A percentile compares a stretch with the other conserved stretches of the same genome.
phyloP scores from a whole-genome alignment of 1,284 basidiomycete species.

The Vanrija pseudolonga region DNA sequence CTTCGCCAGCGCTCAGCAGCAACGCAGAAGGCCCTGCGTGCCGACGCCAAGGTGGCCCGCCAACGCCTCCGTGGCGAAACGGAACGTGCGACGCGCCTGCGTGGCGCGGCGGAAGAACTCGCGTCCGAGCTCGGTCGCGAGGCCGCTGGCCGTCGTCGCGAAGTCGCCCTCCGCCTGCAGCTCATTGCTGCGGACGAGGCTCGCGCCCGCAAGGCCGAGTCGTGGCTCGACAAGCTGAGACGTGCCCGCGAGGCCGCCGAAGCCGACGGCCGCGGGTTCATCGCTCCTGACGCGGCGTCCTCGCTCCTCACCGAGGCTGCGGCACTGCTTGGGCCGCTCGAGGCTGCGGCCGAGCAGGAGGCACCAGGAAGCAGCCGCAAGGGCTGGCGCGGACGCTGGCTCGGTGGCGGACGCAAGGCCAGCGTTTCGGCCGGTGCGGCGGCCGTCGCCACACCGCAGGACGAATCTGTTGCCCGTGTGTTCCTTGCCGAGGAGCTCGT shows the following conservation, averaged over 20 bases:
- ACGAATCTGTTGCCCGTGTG: constrained; percentile 55
- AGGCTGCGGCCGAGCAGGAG: neutral
- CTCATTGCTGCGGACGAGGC: constrained; percentile 66
- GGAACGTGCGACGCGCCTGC: constrained; percentile 53
- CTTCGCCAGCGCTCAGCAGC: constrained; percentile 59
- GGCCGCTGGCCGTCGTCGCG: constrained; percentile 67
- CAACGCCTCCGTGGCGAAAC: constrained; percentile 23
- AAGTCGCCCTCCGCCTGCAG: constrained; percentile 65
- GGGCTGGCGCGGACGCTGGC: neutral
- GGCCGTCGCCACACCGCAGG: constrained; percentile 15
- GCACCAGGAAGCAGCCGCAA: neutral
- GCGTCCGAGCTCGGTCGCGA: constrained; percentile 70
- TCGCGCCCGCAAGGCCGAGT: constrained; percentile 32
- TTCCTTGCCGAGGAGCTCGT: constrained; percentile 61
- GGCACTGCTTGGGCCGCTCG: constrained; percentile 60
- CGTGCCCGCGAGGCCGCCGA: constrained; percentile 32
- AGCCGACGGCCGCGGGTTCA: constrained; percentile 7
- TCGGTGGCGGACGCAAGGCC: neutral
- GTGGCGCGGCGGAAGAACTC: constrained; percentile 65
- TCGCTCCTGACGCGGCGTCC: constrained; percentile 24
- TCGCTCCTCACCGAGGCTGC: constrained; percentile 54
- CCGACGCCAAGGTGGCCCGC: constrained; percentile 24
- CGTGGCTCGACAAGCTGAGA: constrained; percentile 44
- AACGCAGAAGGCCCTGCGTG: constrained; percentile 59
- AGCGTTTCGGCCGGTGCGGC: neutral